Base-by-base conservation (phyloP, 108 stramenopile species). In the Discostella pseudostelligera region DNA sequence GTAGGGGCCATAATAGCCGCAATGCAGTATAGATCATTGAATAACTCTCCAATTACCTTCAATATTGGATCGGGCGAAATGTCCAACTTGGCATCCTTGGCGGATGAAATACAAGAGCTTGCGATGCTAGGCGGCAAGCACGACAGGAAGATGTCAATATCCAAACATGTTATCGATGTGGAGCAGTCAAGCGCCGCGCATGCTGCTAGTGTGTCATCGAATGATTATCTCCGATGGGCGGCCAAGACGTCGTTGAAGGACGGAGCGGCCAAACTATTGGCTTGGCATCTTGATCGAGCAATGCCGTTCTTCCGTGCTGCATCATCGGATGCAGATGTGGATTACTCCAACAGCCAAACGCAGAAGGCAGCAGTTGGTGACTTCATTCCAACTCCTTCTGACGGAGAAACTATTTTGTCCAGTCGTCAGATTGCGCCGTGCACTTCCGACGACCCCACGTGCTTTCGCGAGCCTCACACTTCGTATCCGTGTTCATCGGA, bases 1-100 rank as follows among this genome's bases (percentile, higher is more conserved):
- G 83, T 88, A 17, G 77, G 84, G 22, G 79, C 83, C 8, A 84
- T 92, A 12, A 78, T 92, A 14, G 76, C 83, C 5, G 84, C 87
- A 0, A 87, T 92, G 81, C 90, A 92, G 56, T 86, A 79, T 60
- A 79, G 77, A 58, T 13, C 82, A 20, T 39, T 59, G 9, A 19
- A 50, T 8, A 22, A 67, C 49, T 63, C 69, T 21, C 76, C 88
- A 50, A 58, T 61, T 14, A 67, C 72, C 16, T 74, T 86, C 32
- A 69, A 80, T 21, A 63, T 84, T 21, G 74, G 74, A 11, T 74
- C 83, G 0, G 79, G 69, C 16, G 61, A 68, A 51, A 59, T 64
- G 49, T 32, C 36, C 39, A 40, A 51, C 26, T 35, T 62, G 13
- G 65, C 49, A 50, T 57, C 63, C n/a, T 25, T 83, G 17, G 54